A percentile compares a stretch with the other conserved stretches of the same genome.
These are phyloP conservation scores for Aschersonia sp. DNA, from an alignment of 2,329 filamentous ascomycete species.

Conservation along the genomic window DNA sequence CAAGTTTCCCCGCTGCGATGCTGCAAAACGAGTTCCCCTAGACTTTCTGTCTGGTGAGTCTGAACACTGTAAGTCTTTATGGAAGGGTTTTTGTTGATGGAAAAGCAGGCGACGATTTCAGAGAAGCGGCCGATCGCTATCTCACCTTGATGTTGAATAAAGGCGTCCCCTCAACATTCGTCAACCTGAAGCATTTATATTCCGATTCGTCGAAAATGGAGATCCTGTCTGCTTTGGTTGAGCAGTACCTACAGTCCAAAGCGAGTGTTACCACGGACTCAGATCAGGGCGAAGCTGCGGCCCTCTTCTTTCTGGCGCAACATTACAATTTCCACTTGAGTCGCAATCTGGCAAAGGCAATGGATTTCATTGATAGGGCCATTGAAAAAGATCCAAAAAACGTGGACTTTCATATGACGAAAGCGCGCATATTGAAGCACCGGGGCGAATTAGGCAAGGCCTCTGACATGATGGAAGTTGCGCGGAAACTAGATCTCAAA, in stretches of 20 bases:
- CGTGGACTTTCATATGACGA: conserved; percentile 89
- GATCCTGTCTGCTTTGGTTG: conserved; percentile 59
- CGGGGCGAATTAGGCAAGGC: conserved; percentile 67
- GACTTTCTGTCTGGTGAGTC: conserved; percentile 65
- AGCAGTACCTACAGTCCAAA: conserved; percentile 57
- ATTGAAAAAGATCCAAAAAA: conserved; percentile 66
- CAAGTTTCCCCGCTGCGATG: conserved; percentile 73
- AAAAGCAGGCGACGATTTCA: conserved; percentile 60
- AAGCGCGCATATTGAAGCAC: conserved; percentile 91
- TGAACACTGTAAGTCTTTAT: not conserved
- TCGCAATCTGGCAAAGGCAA: conserved; percentile 69
- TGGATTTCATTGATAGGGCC: conserved; percentile 70
- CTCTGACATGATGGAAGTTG: conserved; percentile 75
- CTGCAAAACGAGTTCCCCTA: conserved; percentile 71
- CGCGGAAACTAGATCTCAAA: conserved; percentile 70
- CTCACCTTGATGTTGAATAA: conserved; percentile 75
- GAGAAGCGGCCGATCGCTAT: conserved; percentile 62
- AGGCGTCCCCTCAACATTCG: conserved; percentile 90
- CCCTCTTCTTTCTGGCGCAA: conserved; percentile 86
- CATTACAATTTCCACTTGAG: conserved; percentile 92
- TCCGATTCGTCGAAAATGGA: conserved; percentile 62
- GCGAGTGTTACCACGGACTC: conserved; percentile 31
- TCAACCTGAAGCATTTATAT: conserved; percentile 92
- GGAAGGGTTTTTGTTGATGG: conserved; percentile 7
- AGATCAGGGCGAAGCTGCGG: conserved; percentile 58